Evolutionary conservation across 2,329 filamentous ascomycete species (phyloP), one percentile per base, ranked within the genome.

Genomic region (Exophiala oligosperma): DNA sequence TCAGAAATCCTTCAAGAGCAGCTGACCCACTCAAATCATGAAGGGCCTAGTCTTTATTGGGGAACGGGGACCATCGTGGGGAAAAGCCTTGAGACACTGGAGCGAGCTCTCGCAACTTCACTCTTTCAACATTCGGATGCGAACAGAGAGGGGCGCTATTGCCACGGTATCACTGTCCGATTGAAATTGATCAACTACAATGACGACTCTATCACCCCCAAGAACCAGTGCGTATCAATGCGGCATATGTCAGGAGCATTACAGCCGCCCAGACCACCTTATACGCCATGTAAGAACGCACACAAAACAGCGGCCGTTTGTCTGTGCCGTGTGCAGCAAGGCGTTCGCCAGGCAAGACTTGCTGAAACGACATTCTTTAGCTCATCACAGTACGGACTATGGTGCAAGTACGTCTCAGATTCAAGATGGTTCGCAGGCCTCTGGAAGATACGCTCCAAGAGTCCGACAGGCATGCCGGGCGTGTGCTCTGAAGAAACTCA

Each of bases 231-330:
- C 50, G 37, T 57, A 57, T 29, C 78, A 79, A 65, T 83, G 80
- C 64, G 78, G 78, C 59, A 78, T 78, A 52, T 83, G 80, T 67
- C 75, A 76, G 60, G 79, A 77, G 48, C 76, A 74, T 52, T 83
- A 82, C 67, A 77, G 76, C 14, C 74, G 80, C 24, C 75, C 79
- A 3, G 80, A 83, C 66, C 79, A 83, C 67, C 72, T 83, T 24
- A 77, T 76, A 54, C 77, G 80, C 51, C 80, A 83, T 70, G 79
- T 83, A 40, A 76, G 80, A 62, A 77, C 79, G 59, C 79, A 72
- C 52, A 72, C 69, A 1, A 63, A 66, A 5, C 70, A 72, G 41
- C 72, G 71, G 26, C 70, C 70, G 6, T 72, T 71, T 24, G 62
- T 70, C 7, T 72, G 70, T 49, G 61, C 69, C 44, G 60, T 71